These are phyloP conservation scores for Porodaedalea pini DNA, from an alignment of 1,284 basidiomycete genomes.

Conservation along the genomic window DNA sequence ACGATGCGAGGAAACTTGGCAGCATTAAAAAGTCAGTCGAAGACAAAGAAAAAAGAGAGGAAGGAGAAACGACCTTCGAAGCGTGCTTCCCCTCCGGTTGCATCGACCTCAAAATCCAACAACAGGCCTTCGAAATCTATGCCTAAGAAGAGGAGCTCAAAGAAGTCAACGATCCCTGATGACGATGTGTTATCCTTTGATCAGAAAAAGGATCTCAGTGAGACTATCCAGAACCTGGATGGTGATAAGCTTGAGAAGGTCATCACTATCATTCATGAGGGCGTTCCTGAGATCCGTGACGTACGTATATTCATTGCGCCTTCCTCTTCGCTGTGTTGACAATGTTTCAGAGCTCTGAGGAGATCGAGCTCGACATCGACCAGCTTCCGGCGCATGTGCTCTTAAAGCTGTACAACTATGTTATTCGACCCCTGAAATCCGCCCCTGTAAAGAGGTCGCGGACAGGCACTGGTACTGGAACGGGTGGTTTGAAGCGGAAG, in stretches of 20 bases:
- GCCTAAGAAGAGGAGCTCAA: conserved; percentile 48
- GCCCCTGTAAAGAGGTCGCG: conserved; percentile 59
- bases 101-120: conserved; percentile 58
- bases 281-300: conserved; percentile 83
- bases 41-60: conserved; percentile 56
- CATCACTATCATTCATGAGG: conserved; percentile 88
- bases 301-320: conserved; percentile 49
- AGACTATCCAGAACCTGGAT: conserved; percentile 82
- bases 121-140: conserved; percentile 39
- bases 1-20: conserved; percentile 63
- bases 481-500: conserved; percentile 84
- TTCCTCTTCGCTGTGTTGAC: conserved; percentile 16
- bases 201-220: conserved; percentile 95
- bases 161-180: conserved; percentile 43
- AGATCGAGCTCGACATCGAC: conserved; percentile 97
- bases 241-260: conserved; percentile 78
- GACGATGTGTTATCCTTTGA: conserved; percentile 80
- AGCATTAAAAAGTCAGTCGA: conserved; percentile 51
- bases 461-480: conserved; percentile 73
- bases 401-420: conserved; percentile 90
- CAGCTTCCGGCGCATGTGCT: conserved; percentile 79
- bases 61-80: conserved; percentile 60
- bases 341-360: conserved; percentile 74
- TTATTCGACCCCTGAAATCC: conserved; percentile 69
- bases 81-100: conserved; percentile 39